A percentile compares a stretch with the other conserved stretches of the same genome.
Evolutionary conservation across 2,329 filamentous ascomycete genomes (phyloP).

Genomic region (Nemania bipapillata): DNA sequence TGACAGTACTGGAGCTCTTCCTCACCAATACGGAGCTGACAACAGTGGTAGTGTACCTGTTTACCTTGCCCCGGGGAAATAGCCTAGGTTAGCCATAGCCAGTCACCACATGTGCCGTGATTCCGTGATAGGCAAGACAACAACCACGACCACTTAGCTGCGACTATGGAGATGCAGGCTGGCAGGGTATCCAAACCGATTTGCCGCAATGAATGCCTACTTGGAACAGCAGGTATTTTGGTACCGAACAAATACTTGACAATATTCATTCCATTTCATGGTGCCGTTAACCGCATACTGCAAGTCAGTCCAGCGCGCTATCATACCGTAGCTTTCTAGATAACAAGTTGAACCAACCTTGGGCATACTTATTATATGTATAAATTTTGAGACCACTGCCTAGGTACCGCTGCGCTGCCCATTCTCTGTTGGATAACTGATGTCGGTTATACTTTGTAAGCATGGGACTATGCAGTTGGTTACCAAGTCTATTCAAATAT

Average conservation of each 20-base stretch:
- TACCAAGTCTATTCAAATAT: neutral
- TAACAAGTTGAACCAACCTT: neutral
- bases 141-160: slow-evolving; percentile 25
- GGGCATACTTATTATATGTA: neutral
- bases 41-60: slow-evolving; percentile 13
- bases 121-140: slow-evolving; percentile 38
- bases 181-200: slow-evolving; percentile 37
- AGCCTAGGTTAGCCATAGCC: slow-evolving; percentile 17
- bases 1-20: neutral
- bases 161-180: slow-evolving; percentile 23
- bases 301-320: neutral
- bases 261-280: slow-evolving; percentile 9
- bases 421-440: neutral
- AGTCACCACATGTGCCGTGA: slow-evolving; percentile 32
- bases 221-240: slow-evolving; percentile 27
- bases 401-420: no score
- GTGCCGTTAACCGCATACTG: slow-evolving; percentile 34
- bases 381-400: neutral
- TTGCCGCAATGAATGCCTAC: slow-evolving; percentile 31
- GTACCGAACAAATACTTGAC: slow-evolving; percentile 33
- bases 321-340: slow-evolving; percentile 30
- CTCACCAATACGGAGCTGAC: slow-evolving; percentile 10
- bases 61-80: slow-evolving; percentile 15
- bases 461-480: slow-evolving; percentile 7
- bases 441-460: neutral